Percentiles rank a stretch among this genome's conserved stretches.
phyloP scores from a whole-genome alignment of 345 rosid species.

The Syzygium aqueum region DNA sequence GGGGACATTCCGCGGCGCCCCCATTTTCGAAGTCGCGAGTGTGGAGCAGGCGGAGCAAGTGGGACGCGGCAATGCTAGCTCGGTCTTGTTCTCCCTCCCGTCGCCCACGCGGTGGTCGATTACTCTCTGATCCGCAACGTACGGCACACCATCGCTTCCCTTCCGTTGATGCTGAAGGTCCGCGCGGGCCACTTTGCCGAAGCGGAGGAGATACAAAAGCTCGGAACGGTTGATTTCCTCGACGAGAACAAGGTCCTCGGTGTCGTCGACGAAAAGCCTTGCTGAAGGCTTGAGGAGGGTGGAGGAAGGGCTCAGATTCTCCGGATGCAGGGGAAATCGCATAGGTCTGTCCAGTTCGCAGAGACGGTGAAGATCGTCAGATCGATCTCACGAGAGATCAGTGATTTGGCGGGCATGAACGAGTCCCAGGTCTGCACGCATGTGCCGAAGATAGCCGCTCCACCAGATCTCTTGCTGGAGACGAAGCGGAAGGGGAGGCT shows the following conservation, averaged over 20 bases:
- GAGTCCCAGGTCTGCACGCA: constrained; percentile 34
- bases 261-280: constrained; percentile 17
- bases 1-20: too few relatives aligned
- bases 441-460: constrained; percentile 6
- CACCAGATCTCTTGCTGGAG: constrained; percentile 23
- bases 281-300: constrained; percentile 43
- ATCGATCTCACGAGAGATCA: constrained; percentile 30
- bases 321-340: constrained; percentile 27
- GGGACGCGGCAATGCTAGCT: too few relatives aligned
- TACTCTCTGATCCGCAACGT: background rate
- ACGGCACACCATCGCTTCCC: constrained; percentile 11
- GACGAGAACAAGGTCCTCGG: constrained; percentile 26
- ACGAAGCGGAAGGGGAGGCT: constrained; percentile 16
- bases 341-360: background rate
- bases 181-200: constrained; percentile 34
- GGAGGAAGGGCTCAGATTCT: constrained; percentile 40
- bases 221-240: constrained; percentile 16
- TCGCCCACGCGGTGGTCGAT: too few relatives aligned
- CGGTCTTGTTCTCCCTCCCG: too few relatives aligned
- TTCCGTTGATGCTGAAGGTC: constrained; percentile 19
- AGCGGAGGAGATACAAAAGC: constrained; percentile 24
- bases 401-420: constrained; percentile 35
- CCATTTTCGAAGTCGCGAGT: too few relatives aligned
- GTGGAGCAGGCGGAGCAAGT: too few relatives aligned
- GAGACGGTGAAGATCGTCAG: constrained; percentile 27